Percentiles rank a stretch among this genome's conserved stretches.
Evolutionary conservation across 768 basidiomycete genomes (phyloP).

Genomic region (Lactarius quietus): DNA sequence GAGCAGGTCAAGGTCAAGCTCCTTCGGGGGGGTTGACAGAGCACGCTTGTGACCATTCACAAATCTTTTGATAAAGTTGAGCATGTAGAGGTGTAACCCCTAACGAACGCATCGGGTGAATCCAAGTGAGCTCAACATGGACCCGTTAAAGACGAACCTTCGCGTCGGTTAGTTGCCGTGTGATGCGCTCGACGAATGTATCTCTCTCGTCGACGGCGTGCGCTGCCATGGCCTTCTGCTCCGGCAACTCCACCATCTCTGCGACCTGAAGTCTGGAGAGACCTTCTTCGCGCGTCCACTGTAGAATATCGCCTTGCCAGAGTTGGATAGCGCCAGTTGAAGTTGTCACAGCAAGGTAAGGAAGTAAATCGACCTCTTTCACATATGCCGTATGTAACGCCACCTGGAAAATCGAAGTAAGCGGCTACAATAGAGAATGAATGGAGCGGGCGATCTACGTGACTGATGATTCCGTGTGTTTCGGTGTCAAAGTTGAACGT

Average conservation of each 20-base stretch:
- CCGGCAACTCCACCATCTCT: slow-evolving; percentile 77
- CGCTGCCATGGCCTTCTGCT: slow-evolving; percentile 41
- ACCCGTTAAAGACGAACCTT: slow-evolving; percentile 42
- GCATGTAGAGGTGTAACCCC: slow-evolving; percentile 68
- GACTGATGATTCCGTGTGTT: slow-evolving; percentile 62
- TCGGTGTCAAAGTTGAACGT: slow-evolving; percentile 63
- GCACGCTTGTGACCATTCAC: slow-evolving; percentile 50
- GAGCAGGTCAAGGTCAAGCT: slow-evolving; percentile 39
- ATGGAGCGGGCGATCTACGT: slow-evolving; percentile 43
- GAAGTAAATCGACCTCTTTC: slow-evolving; percentile 35
- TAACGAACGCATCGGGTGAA: slow-evolving; percentile 30
- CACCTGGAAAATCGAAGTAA: slow-evolving; percentile 36
- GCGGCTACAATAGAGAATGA: background rate
- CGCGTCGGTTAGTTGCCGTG: slow-evolving; percentile 55
- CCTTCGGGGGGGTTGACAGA: slow-evolving; percentile 31
- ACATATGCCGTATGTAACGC: slow-evolving; percentile 50
- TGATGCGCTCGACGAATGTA: slow-evolving; percentile 46
- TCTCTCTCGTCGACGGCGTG: slow-evolving; percentile 40
- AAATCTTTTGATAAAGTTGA: slow-evolving; percentile 68
- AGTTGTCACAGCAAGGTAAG: slow-evolving; percentile 56
- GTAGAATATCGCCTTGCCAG: slow-evolving; percentile 57
- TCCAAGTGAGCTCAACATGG: background rate
- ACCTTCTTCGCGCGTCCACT: slow-evolving; percentile 82
- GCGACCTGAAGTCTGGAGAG: slow-evolving; percentile 60
- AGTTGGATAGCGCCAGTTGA: slow-evolving; percentile 75